phyloP scores from a whole-genome alignment of 768 basidiomycete species.

The Boletus rubroflammeus region DNA sequence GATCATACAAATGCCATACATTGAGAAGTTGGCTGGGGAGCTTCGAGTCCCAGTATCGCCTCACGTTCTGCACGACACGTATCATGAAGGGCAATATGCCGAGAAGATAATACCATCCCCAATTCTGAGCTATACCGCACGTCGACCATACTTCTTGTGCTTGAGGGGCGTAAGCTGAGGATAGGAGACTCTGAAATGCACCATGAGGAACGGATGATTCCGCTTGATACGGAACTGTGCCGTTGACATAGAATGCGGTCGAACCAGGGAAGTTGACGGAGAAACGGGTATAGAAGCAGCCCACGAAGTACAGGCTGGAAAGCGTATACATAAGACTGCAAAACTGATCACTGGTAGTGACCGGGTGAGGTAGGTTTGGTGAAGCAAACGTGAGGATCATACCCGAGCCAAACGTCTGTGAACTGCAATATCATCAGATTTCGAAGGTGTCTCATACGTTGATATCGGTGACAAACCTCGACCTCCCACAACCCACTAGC shows the following conservation, averaged over 20 bases:
- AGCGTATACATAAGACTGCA: slow-evolving; percentile 77
- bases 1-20: slow-evolving; percentile 40
- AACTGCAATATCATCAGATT: slow-evolving; percentile 44
- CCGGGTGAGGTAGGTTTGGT: slow-evolving; percentile 4
- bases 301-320: slow-evolving; percentile 68
- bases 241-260: not conserved
- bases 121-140: slow-evolving; percentile 43
- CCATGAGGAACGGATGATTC: not conserved
- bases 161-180: slow-evolving; percentile 9
- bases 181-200: not conserved
- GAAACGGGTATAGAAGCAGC: slow-evolving; percentile 58
- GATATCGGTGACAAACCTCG: slow-evolving; percentile 47
- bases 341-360: slow-evolving; percentile 62
- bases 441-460: not conserved
- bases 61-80: slow-evolving; percentile 82
- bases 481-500: slow-evolving; percentile 68
- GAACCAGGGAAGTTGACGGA: not conserved
- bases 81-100: slow-evolving; percentile 64
- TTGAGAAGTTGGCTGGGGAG: slow-evolving; percentile 82
- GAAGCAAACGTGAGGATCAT: slow-evolving; percentile 17
- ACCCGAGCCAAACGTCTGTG: slow-evolving; percentile 90
- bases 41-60: slow-evolving; percentile 80
- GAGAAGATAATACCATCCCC: slow-evolving; percentile 61
- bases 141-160: slow-evolving; percentile 48
- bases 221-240: not conserved